Evolutionary conservation across 352 stramenopile genomes (phyloP).

Genomic region (Phytophthora tubulina): DNA sequence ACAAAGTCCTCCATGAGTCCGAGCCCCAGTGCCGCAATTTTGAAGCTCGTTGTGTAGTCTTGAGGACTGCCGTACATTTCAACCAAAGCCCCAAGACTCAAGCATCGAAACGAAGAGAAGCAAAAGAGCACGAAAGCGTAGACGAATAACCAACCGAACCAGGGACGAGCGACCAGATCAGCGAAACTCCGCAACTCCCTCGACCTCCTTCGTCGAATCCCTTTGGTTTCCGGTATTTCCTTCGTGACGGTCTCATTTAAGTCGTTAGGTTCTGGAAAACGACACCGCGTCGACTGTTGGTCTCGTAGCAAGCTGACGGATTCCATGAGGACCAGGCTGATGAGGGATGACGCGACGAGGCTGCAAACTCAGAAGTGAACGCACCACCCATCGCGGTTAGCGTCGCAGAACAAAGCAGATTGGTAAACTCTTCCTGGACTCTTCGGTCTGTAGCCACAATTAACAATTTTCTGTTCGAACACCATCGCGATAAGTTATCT

Average conservation of each 20-base stretch:
- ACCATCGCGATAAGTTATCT: slow-evolving; percentile 25
- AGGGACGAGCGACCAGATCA: slow-evolving; percentile 12
- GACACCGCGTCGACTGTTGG: slow-evolving; percentile 21
- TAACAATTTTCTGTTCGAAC: slow-evolving; percentile 35
- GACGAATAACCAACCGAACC: slow-evolving; percentile 36
- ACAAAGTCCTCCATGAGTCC: slow-evolving; percentile 41
- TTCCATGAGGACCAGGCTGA: slow-evolving; percentile 23
- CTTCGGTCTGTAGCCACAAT: slow-evolving; percentile 12
- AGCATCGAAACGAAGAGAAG: slow-evolving; percentile 24
- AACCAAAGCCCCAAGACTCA: slow-evolving; percentile 26
- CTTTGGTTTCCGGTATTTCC: slow-evolving; percentile 15
- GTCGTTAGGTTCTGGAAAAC: slow-evolving; percentile 19
- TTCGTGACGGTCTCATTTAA: neutral
- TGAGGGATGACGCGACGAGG: neutral
- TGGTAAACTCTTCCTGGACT: slow-evolving; percentile 4
- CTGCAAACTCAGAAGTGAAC: slow-evolving; percentile 28
- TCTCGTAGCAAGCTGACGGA: slow-evolving; percentile 22
- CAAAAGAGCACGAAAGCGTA: slow-evolving; percentile 30
- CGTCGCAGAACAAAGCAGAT: slow-evolving; percentile 19
- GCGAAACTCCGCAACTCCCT: neutral
- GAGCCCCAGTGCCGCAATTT: slow-evolving; percentile 27
- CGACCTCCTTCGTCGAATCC: slow-evolving; percentile 3
- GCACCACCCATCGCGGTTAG: slow-evolving; percentile 1
- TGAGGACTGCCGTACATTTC: slow-evolving; percentile 32
- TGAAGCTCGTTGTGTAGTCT: slow-evolving; percentile 27